Percentiles rank a stretch among this genome's conserved stretches.
Conservation (phyloP, 2,329 filamentous ascomycete genomes). For the Coniochaeta pulveracea region DNA sequence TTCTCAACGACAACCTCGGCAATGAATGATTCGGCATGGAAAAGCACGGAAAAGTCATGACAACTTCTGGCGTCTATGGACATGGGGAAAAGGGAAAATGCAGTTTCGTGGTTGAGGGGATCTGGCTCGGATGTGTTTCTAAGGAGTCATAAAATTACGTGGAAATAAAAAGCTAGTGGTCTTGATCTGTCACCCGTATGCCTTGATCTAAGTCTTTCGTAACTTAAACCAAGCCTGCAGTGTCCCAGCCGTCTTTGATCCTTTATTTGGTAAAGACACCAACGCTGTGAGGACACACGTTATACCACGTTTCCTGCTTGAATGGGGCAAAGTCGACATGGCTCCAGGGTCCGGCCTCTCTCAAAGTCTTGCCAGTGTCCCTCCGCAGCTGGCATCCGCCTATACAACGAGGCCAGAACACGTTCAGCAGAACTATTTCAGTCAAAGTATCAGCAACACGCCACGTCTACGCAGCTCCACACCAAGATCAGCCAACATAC, state of each 20-base stretch:
- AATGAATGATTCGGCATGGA: constrained; percentile 4
- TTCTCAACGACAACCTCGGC: neutral
- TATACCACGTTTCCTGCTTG: constrained; percentile 27
- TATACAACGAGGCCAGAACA: constrained; percentile 39
- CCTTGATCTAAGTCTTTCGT: no score
- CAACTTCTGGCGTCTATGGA: constrained; percentile 3
- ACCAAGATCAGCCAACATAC: constrained; percentile 23
- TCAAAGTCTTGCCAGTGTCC: constrained; percentile 33
- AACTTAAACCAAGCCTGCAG: no score
- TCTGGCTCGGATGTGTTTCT: no score
- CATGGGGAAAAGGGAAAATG: no score
- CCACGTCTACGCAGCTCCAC: neutral
- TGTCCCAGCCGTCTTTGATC: no score
- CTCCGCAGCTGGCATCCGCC: constrained; percentile 41
- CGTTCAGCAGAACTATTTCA: constrained; percentile 31
- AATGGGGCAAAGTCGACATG: constrained; percentile 34
- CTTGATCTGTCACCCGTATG: no score
- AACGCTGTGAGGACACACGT: constrained; percentile 34
- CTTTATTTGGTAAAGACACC: constrained; percentile 40
- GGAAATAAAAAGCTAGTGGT: no score
- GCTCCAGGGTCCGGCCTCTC: constrained; percentile 37
- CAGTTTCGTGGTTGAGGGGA: no score
- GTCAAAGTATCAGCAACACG: neutral
- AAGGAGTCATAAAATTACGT: no score
- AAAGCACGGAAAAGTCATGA: constrained; percentile 3